Base-by-base conservation (phyloP, 2,329 filamentous ascomycete species). In the Talaromyces sp. region DNA sequence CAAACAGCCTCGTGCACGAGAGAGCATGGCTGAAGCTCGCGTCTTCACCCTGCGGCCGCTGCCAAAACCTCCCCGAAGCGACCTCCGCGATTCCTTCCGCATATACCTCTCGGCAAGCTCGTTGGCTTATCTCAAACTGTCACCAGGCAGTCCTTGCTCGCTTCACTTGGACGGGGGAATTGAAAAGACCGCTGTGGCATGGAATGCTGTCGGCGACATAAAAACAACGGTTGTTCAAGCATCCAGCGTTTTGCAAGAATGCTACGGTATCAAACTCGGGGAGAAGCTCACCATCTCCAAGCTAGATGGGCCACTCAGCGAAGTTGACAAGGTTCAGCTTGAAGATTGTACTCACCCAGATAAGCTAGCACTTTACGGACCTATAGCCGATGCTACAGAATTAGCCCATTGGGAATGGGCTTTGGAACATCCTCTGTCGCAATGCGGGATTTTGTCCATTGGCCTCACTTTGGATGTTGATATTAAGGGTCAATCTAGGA, bases 181-280 rank as follows among this genome's bases (percentile, higher is more conserved):
- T 11, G 73, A 76, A n/a, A 84, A 81, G 54, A 80, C 81, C 58
- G 87, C 84, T n/a, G 82, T 89, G 68, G 86, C 84, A 11, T 89
- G 86, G 86, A 77, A 81, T 44, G 83, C 85, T 3, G 71, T 80
- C 5, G 80, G 88, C 72, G 86, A 87, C 69, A 79, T 91, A 67
- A 84, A 87, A 70, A 86, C 85, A 67, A 84, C 88, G 66, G 82
- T 91, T 62, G 80, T 90, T 57, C 83, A 93, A 80, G 85, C 91
- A 79, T 88, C 90, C 23, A 88, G 90, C 66, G 81, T 86, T 5
- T 85, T 96, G 60, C 88, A 90, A 66, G 88, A 90, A 39, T 83
- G 86, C 6, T 89, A 89, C 67, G 86, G 85, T 0, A 84, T 96
- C 68, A 88, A 88, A 65, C 80, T 95, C 3, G 87, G 86, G 16